Base-by-base conservation (phyloP, 2,329 filamentous ascomycete genomes). In the Ceratocystis ficicola region DNA sequence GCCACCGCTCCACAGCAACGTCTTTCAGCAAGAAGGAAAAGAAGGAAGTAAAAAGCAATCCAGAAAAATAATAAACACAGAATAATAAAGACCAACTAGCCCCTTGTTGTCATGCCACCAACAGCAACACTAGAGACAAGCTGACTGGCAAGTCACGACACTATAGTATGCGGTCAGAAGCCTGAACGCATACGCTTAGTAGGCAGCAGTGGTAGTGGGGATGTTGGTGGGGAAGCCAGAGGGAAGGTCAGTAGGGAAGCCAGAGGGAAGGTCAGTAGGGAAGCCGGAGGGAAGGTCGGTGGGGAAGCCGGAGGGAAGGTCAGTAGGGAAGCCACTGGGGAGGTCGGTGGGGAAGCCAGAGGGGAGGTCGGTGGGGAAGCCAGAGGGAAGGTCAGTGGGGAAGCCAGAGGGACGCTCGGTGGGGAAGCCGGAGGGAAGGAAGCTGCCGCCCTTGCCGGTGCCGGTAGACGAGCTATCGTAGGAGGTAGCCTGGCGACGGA, bases 41-140 rank as follows among this genome's bases (percentile, higher is more conserved):
- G 15, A 15, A 15, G 36, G 1, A 32, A 52, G 41, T n/a, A 65
- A 61, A 67, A 61, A 25, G 22, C 22, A 64, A 46, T 17, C 30
- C n/a, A 67, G n/a, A 52, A 32, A 17, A 67, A 67, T 36, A 46
- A 62, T 62, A 59, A 66, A 59, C 17, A 63, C 57, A 57, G 63
- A 44, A 59, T 44, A 44, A 68, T 55, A 22, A 63, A 63, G 32
- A 44, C 36, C 44, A 55, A 25, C 25, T 36, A 3, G 10, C 36
- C 44, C 22, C 22, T 62, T 62, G 32, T 36, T 25, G 12, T 28
- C 20, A 44, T 28, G 36, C n/a, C 28, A 61, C n/a, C 36, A 41
- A 61, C 30, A 17, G 25, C 28, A 61, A 61, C 5, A 32, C 28
- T n/a, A 20, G 44, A 36, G 32, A 41, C 8, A 20, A n/a, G n/a